Conservation (phyloP, 805 yeast genomes). For the Wickerhamiella vanderwaltii region DNA sequence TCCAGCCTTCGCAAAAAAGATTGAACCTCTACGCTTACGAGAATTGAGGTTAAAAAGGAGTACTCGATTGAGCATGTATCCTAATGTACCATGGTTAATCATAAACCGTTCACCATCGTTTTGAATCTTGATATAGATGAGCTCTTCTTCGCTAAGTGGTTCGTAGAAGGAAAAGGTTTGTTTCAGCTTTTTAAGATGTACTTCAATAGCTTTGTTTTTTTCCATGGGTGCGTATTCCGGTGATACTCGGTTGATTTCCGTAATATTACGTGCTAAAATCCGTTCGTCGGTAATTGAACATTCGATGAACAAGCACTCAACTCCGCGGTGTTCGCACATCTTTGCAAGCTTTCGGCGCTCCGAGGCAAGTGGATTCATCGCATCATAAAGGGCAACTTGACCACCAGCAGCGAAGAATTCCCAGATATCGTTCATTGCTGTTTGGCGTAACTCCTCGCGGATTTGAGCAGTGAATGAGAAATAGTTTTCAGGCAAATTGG, state of each 20-base stretch:
- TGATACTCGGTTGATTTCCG: slow-evolving; percentile 65
- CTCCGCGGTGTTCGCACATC: slow-evolving; percentile 42
- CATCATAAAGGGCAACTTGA: slow-evolving; percentile 93
- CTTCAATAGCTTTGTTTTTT: slow-evolving; percentile 55
- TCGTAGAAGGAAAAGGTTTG: slow-evolving; percentile 59
- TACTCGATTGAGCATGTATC: slow-evolving; percentile 81
- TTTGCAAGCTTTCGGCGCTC: slow-evolving; percentile 45
- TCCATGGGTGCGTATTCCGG: slow-evolving; percentile 80
- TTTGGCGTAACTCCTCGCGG: slow-evolving; percentile 46
- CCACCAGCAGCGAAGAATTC: slow-evolving; percentile 64
- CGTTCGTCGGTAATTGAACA: slow-evolving; percentile 64
- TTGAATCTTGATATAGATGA: slow-evolving; percentile 72
- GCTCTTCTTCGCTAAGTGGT: slow-evolving; percentile 43
- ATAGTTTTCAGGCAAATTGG: slow-evolving; percentile 54
- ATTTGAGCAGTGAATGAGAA: slow-evolving; percentile 47
- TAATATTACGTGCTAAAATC: slow-evolving; percentile 61
- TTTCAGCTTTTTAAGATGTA: slow-evolving; percentile 62
- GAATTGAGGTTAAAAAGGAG: slow-evolving; percentile 88
- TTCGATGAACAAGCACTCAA: slow-evolving; percentile 80
- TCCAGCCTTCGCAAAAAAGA: slow-evolving; percentile 65
- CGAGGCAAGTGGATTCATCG: slow-evolving; percentile 69
- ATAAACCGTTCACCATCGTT: slow-evolving; percentile 81
- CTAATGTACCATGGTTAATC: slow-evolving; percentile 69
- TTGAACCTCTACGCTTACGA: slow-evolving; percentile 73
- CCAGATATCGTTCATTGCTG: slow-evolving; percentile 57